Evolutionary conservation across 805 yeast species (phyloP), one percentile per base, ranked within the genome.

Genomic region (Komagataella mondaviorum): DNA sequence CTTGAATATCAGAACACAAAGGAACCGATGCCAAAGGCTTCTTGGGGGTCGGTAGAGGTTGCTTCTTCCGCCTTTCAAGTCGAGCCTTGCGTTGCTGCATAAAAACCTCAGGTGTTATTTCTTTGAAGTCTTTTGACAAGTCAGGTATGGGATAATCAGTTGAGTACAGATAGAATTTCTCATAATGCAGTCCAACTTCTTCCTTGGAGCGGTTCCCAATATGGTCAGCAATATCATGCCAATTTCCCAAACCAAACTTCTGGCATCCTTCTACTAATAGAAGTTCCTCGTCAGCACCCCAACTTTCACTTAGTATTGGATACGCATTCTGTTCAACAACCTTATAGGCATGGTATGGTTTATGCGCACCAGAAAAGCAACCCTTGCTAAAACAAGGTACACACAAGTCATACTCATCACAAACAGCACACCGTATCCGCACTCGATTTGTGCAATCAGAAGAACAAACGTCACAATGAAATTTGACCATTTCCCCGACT

Each of bases 261-360:
- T 93, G 96, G 47, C 95, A 83, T 6, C 97, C 98, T 64, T 89
- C 96, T 12, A 95, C 77, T 53, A 93, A 70, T 36, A 88, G 72
- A 52, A 90, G 63, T 66, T 93, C 99, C 65, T 93, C 99, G 68
- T 93, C 99, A 1, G 99, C 99, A 44, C 99, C 99, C 98, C 99
- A 93, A 52, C 84, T 90, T 52, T 76, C 78, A 50, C 81, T 85
- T 57, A 95, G 83, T 7, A 95, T 86, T 0, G 99, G 99, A 62
- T 88, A 91, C 2, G 95, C 85, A 62, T 91, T 91, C 59, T 95
- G 96, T 65, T 93, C 99, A 23, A 91, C 82, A 14, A 93, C 86
- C 60, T 81, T 78, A 64, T 93, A 93, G 61, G 87, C 95, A 64
- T 93, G 99, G 76, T 81, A 87, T 8, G 99, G 98, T 64, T 88